Evolutionary conservation across 495 filamentous ascomycete genomes (phyloP).

Genomic region (Neurospora intermedia): DNA sequence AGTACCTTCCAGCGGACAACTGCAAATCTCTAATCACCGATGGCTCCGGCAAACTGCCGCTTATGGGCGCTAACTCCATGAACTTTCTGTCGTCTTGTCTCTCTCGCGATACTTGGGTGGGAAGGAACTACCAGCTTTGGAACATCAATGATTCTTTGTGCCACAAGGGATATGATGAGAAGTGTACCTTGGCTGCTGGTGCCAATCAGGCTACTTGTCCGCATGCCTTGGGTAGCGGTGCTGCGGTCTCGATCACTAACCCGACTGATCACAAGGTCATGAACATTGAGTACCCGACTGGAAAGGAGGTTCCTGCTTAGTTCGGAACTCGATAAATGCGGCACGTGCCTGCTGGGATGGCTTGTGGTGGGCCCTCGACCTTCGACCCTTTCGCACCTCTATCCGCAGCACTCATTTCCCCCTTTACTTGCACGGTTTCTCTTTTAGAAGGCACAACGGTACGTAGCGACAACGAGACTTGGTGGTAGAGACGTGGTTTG

Average conservation of each 20-base stretch:
- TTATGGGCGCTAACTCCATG: slow-evolving; percentile 27
- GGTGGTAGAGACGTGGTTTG: too few relatives aligned
- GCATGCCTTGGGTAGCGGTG: background rate
- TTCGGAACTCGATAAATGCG: too few relatives aligned
- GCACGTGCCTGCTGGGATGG: too few relatives aligned
- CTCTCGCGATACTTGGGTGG: slow-evolving; percentile 18
- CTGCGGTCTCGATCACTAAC: background rate
- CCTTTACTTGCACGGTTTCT: background rate
- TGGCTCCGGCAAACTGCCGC: slow-evolving; percentile 19
- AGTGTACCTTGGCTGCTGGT: slow-evolving; percentile 22
- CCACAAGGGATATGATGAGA: slow-evolving; percentile 21
- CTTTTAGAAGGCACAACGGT: background rate
- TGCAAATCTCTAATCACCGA: slow-evolving; percentile 23
- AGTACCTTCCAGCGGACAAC: slow-evolving; percentile 12
- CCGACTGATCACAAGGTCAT: background rate
- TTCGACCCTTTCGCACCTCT: too few relatives aligned
- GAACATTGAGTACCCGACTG: background rate
- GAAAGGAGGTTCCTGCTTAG: background rate
- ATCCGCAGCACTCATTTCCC: background rate
- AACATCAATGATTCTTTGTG: slow-evolving; percentile 21
- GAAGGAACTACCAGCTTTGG: slow-evolving; percentile 18
- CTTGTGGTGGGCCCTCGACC: too few relatives aligned
- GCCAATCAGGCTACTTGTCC: slow-evolving; percentile 1
- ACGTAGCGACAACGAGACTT: too few relatives aligned
- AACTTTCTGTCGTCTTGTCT: slow-evolving; percentile 22